Conservation (phyloP, 176 grass and related monocot species). For the Aegilops umbellulata region DNA sequence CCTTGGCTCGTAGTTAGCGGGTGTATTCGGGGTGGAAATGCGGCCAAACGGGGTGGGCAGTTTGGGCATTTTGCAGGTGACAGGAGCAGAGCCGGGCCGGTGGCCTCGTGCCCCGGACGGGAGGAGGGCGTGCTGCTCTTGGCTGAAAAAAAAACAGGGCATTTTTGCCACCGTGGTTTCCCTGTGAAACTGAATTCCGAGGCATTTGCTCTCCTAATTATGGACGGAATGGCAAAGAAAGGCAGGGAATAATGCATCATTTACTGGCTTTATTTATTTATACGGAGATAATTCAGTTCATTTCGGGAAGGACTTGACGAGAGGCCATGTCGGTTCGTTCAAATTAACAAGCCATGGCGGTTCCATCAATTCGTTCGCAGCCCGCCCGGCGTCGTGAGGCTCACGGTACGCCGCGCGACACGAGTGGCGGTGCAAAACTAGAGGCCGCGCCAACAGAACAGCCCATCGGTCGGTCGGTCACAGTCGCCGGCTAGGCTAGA, state of each 20-base stretch:
- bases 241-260: not conserved
- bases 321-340: not conserved
- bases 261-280: not conserved
- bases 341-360: not conserved
- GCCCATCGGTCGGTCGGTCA: not conserved
- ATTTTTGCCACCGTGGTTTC: not conserved
- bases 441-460: not conserved
- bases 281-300: not conserved
- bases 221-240: not conserved
- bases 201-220: not conserved
- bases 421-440: not conserved
- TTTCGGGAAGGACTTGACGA: not conserved
- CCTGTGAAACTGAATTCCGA: not conserved
- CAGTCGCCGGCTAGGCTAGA: not conserved
- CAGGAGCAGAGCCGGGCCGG: not conserved
- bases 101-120: not conserved
- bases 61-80: slow-evolving; percentile 12
- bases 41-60: accelerated
- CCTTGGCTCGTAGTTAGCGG: not conserved
- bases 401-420: too few species aligned
- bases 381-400: too few species aligned
- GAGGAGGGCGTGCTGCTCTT: not conserved
- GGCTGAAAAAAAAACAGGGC: not conserved
- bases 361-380: too few species aligned
- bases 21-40: not conserved